Conservation (phyloP, 2,329 filamentous ascomycete species). For the Hortaea werneckii region DNA sequence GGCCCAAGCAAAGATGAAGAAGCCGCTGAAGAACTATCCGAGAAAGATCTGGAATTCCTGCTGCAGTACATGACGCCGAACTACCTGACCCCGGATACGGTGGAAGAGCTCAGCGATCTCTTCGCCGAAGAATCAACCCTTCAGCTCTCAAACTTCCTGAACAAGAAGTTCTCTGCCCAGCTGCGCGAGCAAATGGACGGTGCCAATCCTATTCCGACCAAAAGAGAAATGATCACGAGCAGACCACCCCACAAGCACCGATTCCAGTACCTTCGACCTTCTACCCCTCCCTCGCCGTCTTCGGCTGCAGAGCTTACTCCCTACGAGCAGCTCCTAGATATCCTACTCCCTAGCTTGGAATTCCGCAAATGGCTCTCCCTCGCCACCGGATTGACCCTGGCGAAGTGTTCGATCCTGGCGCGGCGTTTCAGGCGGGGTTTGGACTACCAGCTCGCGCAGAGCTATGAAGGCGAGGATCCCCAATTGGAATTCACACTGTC, state of each 20-base stretch:
- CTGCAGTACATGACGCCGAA: conserved; percentile 82
- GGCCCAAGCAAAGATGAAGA: neutral
- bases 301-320: conserved; percentile 34
- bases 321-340: conserved; percentile 68
- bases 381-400: conserved; percentile 64
- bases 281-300: conserved; percentile 2
- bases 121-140: conserved; percentile 80
- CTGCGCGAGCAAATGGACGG: conserved; percentile 62
- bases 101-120: conserved; percentile 68
- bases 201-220: conserved; percentile 40
- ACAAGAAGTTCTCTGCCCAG: conserved; percentile 61
- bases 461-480: conserved; percentile 61
- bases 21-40: conserved; percentile 46
- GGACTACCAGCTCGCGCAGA: conserved; percentile 89
- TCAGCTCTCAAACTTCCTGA: conserved; percentile 68
- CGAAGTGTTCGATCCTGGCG: conserved; percentile 67
- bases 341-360: conserved; percentile 70
- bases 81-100: conserved; percentile 84
- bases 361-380: conserved; percentile 86
- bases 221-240: conserved; percentile 34
- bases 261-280: conserved; percentile 58
- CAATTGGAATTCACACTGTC: conserved; percentile 80
- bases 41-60: conserved; percentile 77
- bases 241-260: conserved; percentile 91
- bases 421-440: conserved; percentile 76